Evolutionary conservation across 2,329 filamentous ascomycete genomes (phyloP).

Genomic region (Claviceps africana): DNA sequence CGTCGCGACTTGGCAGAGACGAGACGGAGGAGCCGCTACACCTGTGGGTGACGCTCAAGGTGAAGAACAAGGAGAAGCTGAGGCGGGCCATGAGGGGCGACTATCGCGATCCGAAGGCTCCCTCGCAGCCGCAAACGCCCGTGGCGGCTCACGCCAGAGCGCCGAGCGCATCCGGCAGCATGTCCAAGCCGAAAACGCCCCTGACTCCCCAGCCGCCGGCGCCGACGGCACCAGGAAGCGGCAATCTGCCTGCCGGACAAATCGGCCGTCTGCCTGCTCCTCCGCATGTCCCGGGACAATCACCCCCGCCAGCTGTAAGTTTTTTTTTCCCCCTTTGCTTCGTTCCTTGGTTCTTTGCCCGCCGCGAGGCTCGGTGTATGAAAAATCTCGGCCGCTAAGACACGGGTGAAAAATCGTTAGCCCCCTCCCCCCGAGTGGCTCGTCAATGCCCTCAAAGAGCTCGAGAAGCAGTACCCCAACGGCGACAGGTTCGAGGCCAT

Average conservation of each 20-base stretch:
- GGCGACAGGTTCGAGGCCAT: conserved; percentile 69
- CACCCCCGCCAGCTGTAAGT: conserved; percentile 48
- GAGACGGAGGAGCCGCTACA: conserved; percentile 64
- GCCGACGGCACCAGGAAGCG: conserved; percentile 16
- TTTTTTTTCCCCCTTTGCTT: neutral
- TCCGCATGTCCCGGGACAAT: conserved; percentile 43
- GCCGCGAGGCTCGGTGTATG: no score
- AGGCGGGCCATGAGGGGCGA: conserved; percentile 48
- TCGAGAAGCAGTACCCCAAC: conserved; percentile 58
- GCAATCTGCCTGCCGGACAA: conserved; percentile 34
- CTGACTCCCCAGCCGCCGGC: conserved; percentile 18
- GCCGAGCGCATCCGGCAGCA: conserved; percentile 17
- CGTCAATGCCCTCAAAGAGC: conserved; percentile 51
- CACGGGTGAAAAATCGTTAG: conserved; percentile 27
- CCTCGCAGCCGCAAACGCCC: conserved; percentile 23
- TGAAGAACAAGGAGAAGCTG: conserved; percentile 56
- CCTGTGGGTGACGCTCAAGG: conserved; percentile 60
- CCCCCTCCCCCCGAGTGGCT: conserved; percentile 84
- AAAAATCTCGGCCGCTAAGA: neutral
- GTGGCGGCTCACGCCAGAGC: conserved; percentile 17
- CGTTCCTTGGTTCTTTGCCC: neutral
- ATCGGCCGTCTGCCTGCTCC: conserved; percentile 56
- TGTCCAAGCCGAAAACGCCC: conserved; percentile 21
- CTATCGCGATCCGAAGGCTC: conserved; percentile 24
- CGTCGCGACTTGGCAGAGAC: conserved; percentile 53